Evolutionary conservation across 768 basidiomycete species (phyloP), one percentile per base, ranked within the genome.

Genomic region (Collybiopsis luxurians): DNA sequence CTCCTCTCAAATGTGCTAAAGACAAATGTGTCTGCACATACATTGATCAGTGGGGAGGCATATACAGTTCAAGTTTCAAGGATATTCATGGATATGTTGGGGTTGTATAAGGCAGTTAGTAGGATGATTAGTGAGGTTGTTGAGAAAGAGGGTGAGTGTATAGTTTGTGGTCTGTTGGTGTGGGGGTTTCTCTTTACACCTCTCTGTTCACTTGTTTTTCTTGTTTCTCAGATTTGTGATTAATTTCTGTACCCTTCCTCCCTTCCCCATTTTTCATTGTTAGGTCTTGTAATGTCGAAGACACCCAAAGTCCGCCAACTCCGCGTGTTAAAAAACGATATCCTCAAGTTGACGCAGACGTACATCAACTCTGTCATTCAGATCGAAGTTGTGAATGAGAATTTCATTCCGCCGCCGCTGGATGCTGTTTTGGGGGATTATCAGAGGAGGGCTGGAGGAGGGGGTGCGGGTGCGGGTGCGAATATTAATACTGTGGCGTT

Each of bases 341-440:
- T 90, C 52, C 69, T 90, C 59, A 87, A 87, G 72, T 67, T 90
- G 52, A 86, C 89, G 72, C 89, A 90, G 67, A 88, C 84, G 7
- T 90, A 89, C 70, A 84, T 90, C 66, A 82, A 79, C 67, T 85
- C 86, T 68, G 87, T 89, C 6, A 89, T 90, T 65, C 87, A 90
- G 59, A 73, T 89, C 40, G 87, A 90, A 36, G 75, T 80, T 1
- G 84, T 89, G 60, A 88, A 87, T 68, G 68, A 64, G 56, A 85
- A 80, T 57, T 77, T 90, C 62, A 86, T 90, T 64, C 88, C 88
- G 11, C 86, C 84, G 36, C 69, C 90, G 23, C 71, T 90, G 24
- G 89, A 90, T 57, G 87, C 89, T n/a, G 86, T 90, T 28, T 76
- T 90, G 23, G 85, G 83, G 53, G 89, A 90, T 66, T 90, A 90